phyloP scores from a whole-genome alignment of 371 early-diverging fungal genomes.

The Apophysomyces sp. region DNA sequence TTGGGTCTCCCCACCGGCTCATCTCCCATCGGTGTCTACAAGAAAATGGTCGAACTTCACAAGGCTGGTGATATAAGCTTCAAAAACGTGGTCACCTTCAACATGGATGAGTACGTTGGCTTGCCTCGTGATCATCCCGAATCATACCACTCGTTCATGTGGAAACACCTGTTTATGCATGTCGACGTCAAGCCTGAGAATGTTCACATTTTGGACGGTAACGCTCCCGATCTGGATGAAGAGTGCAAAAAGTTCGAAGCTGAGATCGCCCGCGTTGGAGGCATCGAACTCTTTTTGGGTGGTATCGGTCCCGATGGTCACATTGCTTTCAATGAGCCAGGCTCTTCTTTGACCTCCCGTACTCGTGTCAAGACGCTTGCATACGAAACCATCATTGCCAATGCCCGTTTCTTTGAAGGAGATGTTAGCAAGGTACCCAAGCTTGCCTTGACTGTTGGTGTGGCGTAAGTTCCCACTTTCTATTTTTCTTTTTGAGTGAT shows the following conservation, averaged over 20 bases:
- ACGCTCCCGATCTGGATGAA: constrained; percentile 74
- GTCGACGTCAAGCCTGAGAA: constrained; percentile 78
- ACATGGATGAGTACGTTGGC: constrained; percentile 59
- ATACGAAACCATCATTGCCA: constrained; percentile 88
- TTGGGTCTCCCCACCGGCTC: constrained; percentile 69
- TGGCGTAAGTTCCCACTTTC: constrained; percentile 52
- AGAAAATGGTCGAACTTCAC: constrained; percentile 44
- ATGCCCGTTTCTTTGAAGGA: constrained; percentile 84
- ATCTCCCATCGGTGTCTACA: constrained; percentile 45
- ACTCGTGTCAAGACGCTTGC: constrained; percentile 87
- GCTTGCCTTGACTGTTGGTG: constrained; percentile 84
- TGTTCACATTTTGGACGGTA: constrained; percentile 82
- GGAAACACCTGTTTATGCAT: constrained; percentile 81
- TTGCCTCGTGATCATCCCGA: constrained; percentile 75
- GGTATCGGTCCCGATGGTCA: constrained; percentile 89
- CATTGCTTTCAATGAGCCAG: constrained; percentile 89
- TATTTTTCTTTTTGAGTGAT: not conserved
- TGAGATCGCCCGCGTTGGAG: constrained; percentile 73
- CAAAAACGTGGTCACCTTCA: constrained; percentile 61
- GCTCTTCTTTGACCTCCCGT: constrained; percentile 79
- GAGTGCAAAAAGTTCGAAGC: constrained; percentile 80
- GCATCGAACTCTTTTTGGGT: constrained; percentile 74
- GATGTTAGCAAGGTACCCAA: constrained; percentile 86
- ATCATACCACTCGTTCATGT: constrained; percentile 88
- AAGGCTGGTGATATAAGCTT: constrained; percentile 58